phyloP scores from a whole-genome alignment of 768 basidiomycete species.

The Dendrothele bispora region DNA sequence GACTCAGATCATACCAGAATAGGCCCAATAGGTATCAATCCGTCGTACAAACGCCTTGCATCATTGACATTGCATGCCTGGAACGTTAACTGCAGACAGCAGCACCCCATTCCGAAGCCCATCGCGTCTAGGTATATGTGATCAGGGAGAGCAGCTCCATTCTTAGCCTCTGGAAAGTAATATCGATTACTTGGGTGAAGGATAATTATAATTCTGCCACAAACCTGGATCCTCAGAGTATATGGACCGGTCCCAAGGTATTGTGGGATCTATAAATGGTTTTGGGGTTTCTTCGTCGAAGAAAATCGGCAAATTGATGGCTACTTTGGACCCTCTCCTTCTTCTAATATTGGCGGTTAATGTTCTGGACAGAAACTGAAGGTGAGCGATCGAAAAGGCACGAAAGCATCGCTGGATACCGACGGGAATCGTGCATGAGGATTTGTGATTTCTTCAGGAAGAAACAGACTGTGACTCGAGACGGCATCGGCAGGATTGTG shows the following conservation, averaged over 20 bases:
- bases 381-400: no score
- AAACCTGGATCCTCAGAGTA: constrained; percentile 85
- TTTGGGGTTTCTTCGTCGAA: constrained; percentile 84
- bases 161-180: constrained; percentile 68
- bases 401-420: constrained; percentile 36
- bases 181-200: constrained; percentile 11
- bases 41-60: constrained; percentile 92
- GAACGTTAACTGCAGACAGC: constrained; percentile 96
- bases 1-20: constrained; percentile 70
- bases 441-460: constrained; percentile 95
- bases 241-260: constrained; percentile 81
- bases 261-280: constrained; percentile 91
- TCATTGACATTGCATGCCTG: constrained; percentile 94
- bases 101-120: constrained; percentile 99
- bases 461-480: constrained; percentile 91
- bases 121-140: constrained; percentile 99
- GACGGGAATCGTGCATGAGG: constrained; percentile 98
- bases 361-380: constrained; percentile 79
- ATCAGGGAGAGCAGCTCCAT: constrained; percentile 83
- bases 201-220: constrained; percentile 16
- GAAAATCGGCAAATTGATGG: constrained; percentile 92
- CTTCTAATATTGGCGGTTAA: constrained; percentile 95
- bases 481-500: constrained; percentile 71
- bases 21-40: constrained; percentile 92
- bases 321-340: constrained; percentile 89